Base-by-base conservation (phyloP, 768 basidiomycete genomes). In the Rhodocollybia butyracea region DNA sequence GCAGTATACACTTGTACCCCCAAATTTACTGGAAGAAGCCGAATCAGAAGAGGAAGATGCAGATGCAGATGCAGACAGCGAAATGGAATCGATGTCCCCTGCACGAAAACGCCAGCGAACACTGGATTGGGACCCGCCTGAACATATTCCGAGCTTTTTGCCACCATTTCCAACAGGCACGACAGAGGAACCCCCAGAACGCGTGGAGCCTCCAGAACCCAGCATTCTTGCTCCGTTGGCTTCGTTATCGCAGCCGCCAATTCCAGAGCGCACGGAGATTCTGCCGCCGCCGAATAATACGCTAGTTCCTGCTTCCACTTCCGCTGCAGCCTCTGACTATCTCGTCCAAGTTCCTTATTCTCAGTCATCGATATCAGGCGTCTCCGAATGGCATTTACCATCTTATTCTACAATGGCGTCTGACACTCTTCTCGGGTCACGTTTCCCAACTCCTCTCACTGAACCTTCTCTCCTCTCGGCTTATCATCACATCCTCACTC, bases 401-500 rank as follows among this genome's bases (percentile, higher is more conserved):
- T 62, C 80, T 2, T 64, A 67, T 6, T 64, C 65, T 3, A 66
- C 76, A 6, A 58, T 63, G 2, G 55, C 60, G 21, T 61, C 63
- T 27, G 15, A 36, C 3, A 31, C 48, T 15, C 52, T 51, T 26
- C 65, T 61, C 17, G 53, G 57, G 29, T 55, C 67, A 26, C 76
- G 73, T 4, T 65, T 75, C 5, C 67, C 79, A 4, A 78, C 79
- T 1, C 81, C 85, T 0, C 81, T 80, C 59, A 78, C 79, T 6
- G 85, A 88, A 59, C 86, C 79, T 2, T 76, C 88, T 1, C 78
- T 91, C 29, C 66, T 88, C 40, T 72, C 75, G 12, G 89, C 86
- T 5, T 91, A 89, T 63, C 90, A 89, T 59, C 85, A 91, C 60
- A 85, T 90, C 57, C 77, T 90, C 47, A 89, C 85, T 0, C 83